Evolutionary conservation across 257 asterid species (phyloP).

Genomic region (Penstemon barbatus): DNA sequence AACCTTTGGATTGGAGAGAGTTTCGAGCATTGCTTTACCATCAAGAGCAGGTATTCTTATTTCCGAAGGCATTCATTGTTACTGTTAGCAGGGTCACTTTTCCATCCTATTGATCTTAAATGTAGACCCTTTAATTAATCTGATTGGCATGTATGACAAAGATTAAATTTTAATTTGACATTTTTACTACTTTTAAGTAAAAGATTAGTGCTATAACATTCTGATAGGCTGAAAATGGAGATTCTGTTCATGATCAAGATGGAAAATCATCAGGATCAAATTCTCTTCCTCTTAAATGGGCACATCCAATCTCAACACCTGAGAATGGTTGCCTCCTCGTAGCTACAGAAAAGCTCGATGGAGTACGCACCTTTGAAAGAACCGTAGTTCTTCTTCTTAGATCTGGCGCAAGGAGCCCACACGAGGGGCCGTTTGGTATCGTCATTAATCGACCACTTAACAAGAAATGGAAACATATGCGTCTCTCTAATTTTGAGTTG

Average conservation of each 20-base stretch:
- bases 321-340: conserved; percentile 93
- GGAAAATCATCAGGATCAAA: conserved; percentile 37
- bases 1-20: conserved; percentile 75
- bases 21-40: conserved; percentile 67
- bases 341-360: conserved; percentile 93
- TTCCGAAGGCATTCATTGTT: conserved; percentile 26
- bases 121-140: background rate
- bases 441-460: conserved; percentile 79
- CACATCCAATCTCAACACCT: conserved; percentile 94
- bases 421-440: conserved; percentile 87
- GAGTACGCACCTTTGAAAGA: conserved; percentile 80
- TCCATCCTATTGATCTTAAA: background rate
- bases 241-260: conserved; percentile 46
- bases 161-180: conserved; percentile 17
- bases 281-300: conserved; percentile 84
- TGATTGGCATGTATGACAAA: background rate
- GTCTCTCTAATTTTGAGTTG: conserved; percentile 64
- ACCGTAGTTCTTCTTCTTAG: conserved; percentile 85
- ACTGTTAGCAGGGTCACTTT: conserved; percentile 16
- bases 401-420: conserved; percentile 83
- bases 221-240: conserved; percentile 57
- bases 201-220: conserved; percentile 22
- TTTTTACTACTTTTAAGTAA: background rate
- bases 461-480: conserved; percentile 82
- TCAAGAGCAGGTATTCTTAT: conserved; percentile 50